Evolutionary conservation across 108 stramenopile genomes (phyloP), one percentile per base, ranked within the genome.

Genomic region (Skeletonema marinoi): DNA sequence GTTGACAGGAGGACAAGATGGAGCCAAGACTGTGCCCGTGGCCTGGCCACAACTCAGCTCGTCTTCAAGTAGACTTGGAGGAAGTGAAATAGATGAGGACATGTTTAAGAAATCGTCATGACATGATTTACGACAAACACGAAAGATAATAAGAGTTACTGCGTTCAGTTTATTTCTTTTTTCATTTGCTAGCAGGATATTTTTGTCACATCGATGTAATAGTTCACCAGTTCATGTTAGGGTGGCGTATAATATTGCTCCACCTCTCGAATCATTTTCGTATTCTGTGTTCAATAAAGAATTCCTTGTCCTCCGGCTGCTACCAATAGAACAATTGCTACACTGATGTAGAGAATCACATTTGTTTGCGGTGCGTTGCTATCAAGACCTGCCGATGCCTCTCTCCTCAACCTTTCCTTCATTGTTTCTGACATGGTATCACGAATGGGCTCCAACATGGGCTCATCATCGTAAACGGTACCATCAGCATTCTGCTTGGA

Each of bases 351-450:
- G 42, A 94, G 68, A 68, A 94, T 83, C 8, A 90, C 88, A 77
- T 94, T 94, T 46, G 87, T 81, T 61, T 92, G 89, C 51, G 84
- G 81, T 71, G 78, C 10, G 4, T 94, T 76, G 39, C 88, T 82
- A 77, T 94, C 91, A 56, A 94, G 68, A 12, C 93, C 93, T 11
- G 87, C 80, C 2, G 86, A 84, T 8, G 93, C 93, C 79, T 94
- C 93, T 21, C 78, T 72, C 77, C 77, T 85, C 41, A 94, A 75
- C 54, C 90, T 73, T 25, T 82, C 86, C 36, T 79, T 81, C 93
- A 94, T 94, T 6, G 83, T 66, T 70, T 85, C 78, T n/a, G 90
- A 90, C n/a, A 94, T 56, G 10, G 85, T 84, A 30, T 74, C 78
- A 63, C 87, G 87, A 32, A 42, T 68, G 29, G 78, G 85, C 69